Evolutionary conservation across 441 rosid genomes (phyloP), one percentile per base, ranked within the genome.

Genomic region (Syzygium malaccense): DNA sequence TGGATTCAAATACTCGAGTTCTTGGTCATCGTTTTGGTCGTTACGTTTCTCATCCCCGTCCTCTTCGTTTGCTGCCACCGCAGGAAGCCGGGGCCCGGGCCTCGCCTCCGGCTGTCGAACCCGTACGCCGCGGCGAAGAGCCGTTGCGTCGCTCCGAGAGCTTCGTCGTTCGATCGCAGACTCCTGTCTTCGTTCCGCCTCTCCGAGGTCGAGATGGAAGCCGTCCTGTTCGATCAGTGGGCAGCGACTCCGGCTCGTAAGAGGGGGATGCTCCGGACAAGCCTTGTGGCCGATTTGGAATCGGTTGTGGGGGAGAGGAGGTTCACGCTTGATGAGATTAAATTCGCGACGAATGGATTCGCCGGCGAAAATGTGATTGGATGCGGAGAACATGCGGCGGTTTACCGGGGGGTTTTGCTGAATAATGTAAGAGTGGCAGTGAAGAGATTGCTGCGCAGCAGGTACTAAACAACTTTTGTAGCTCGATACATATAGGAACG

Each of bases 371-470:
- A 93, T 91, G 75, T 94, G 87, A 92, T 95, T 19, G 95, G 93
- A 51, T 88, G 87, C 80, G 96, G 98, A 56, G 93, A 92, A 58
- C 62, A 88, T 60, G 92, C 95, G 17, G 86, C 90, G 79, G 93
- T 94, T 85, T 94, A 94, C 90, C 93, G 93, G 0, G 97, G 97
- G 13, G 33, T 91, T 84, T 91, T 96, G 93, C 86, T 92, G 88
- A 92, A 95, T 78, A 89, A 91, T 48, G 86, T 90, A 12, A 88
- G 93, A 91, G 95, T 94, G 14, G 94, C 96, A 7, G 93, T 95
- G 54, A 96, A 95, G 92, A 92, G 88, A 41, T 89, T 95, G 80
- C 86, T 84, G 19, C 55, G 86, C 90, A 91, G 91, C 91, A 92
- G 96, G 96, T 94, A 87, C 37, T 4, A 78, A 32, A 68, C 55